Percentiles rank a stretch among this genome's conserved stretches.
phyloP scores from a whole-genome alignment of 1,284 basidiomycete genomes.

The Fomitopsis pinicola region DNA sequence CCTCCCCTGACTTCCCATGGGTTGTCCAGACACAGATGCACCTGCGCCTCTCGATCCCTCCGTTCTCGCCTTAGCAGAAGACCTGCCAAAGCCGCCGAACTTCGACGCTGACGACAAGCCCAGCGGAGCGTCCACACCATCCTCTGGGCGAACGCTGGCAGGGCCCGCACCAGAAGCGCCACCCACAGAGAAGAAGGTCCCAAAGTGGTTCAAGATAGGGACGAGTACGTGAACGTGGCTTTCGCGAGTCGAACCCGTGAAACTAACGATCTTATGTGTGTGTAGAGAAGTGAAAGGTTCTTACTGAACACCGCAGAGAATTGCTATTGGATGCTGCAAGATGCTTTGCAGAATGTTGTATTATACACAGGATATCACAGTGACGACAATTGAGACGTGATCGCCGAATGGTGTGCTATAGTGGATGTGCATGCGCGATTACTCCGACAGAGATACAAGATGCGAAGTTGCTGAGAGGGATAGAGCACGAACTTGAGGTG shows the following conservation, averaged over 20 bases:
- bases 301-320: neutral
- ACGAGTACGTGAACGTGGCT: conserved; percentile 17
- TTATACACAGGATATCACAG: neutral
- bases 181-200: conserved; percentile 52
- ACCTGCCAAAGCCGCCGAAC: conserved; percentile 53
- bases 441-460: neutral
- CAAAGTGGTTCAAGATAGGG: conserved; percentile 68
- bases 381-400: neutral
- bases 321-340: neutral
- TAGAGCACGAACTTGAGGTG: neutral
- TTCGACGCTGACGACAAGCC: conserved; percentile 23
- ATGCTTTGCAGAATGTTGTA: neutral
- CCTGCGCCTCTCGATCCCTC: conserved; percentile 64
- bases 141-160: conserved; percentile 1
- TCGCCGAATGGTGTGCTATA: too few species aligned
- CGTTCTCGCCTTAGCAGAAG: conserved; percentile 52
- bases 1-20: neutral
- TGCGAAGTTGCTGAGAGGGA: neutral
- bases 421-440: neutral
- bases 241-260: neutral
- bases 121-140: conserved; percentile 1
- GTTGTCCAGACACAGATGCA: conserved; percentile 25
- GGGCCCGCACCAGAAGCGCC: conserved; percentile 8
- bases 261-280: neutral
- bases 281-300: neutral